These are phyloP conservation scores for Chamaenerion angustifolium DNA, from an alignment of 345 rosid genomes.

Conservation along the genomic window DNA sequence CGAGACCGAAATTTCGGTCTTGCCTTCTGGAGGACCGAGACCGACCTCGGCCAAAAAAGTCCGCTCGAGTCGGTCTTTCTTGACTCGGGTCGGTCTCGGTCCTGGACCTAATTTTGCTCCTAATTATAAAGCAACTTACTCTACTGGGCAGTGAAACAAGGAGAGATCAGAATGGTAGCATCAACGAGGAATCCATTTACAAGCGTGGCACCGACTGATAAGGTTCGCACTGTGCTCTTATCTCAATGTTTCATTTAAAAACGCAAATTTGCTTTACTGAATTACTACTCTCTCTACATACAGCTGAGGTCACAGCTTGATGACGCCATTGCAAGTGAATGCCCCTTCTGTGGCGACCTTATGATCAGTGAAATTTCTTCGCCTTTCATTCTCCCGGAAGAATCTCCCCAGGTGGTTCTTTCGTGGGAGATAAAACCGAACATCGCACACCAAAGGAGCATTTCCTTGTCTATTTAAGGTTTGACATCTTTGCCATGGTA, in stretches of 20 bases:
- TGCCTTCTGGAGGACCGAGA: too few relatives aligned
- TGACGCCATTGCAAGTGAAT: constrained; percentile 87
- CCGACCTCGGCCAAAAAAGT: too few relatives aligned
- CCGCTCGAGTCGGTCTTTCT: too few relatives aligned
- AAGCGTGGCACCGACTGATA: constrained; percentile 52
- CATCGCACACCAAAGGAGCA: constrained; percentile 44
- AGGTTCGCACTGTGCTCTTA: constrained; percentile 26
- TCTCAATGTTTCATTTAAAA: background rate
- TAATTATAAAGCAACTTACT: constrained; percentile 88
- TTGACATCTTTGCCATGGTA: background rate
- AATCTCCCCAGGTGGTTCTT: constrained; percentile 34
- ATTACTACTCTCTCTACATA: constrained; percentile 2
- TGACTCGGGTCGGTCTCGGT: too few relatives aligned
- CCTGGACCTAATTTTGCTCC: too few relatives aligned
- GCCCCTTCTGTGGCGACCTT: constrained; percentile 92
- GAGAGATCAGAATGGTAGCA: constrained; percentile 48
- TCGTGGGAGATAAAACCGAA: constrained; percentile 85
- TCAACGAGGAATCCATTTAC: constrained; percentile 48
- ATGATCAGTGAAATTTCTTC: constrained; percentile 72
- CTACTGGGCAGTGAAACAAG: constrained; percentile 58
- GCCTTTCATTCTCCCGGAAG: constrained; percentile 63
- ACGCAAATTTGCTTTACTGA: background rate
- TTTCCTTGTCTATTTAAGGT: constrained; percentile 36
- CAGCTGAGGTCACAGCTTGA: constrained; percentile 91
- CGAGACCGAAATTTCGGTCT: too few relatives aligned